phyloP scores from a whole-genome alignment of 1,284 basidiomycete genomes.

The Malassezia sp. region DNA sequence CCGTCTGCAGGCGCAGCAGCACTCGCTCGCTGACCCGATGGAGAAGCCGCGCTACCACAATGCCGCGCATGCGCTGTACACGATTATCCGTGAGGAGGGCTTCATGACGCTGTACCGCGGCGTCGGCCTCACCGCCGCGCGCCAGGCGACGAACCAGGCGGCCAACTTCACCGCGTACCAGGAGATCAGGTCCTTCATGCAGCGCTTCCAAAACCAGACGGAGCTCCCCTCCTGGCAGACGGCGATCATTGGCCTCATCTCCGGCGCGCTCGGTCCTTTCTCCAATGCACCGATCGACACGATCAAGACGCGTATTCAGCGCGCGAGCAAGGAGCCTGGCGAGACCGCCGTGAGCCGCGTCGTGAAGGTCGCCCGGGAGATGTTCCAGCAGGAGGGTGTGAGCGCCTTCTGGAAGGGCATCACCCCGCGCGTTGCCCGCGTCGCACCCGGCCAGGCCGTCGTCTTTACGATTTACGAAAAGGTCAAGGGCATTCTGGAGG shows the following conservation, averaged over 20 bases:
- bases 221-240: conserved; percentile 73
- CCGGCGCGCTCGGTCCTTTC: conserved; percentile 89
- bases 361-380: conserved; percentile 67
- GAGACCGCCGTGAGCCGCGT: conserved; percentile 65
- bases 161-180: conserved; percentile 99
- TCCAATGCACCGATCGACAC: conserved; percentile 96
- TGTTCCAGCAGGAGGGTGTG: conserved; percentile 85
- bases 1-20: conserved; percentile 90
- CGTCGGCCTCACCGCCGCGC: conserved; percentile 74
- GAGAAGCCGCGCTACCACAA: conserved; percentile 90
- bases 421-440: conserved; percentile 86
- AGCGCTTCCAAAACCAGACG: conserved; percentile 55
- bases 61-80: conserved; percentile 90
- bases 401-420: conserved; percentile 74
- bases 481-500: conserved; percentile 42
- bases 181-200: conserved; percentile 75
- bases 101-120: conserved; percentile 76
- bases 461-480: conserved; percentile 50
- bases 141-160: conserved; percentile 97
- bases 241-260: conserved; percentile 83
- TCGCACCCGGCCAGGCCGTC: conserved; percentile 62
- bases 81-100: conserved; percentile 88
- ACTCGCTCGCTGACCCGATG: conserved; percentile 89
- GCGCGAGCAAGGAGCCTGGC: conserved; percentile 64
- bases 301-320: conserved; percentile 78